Base-by-base conservation (phyloP, 2,329 filamentous ascomycete genomes). In the Diaporthe humulicola region DNA sequence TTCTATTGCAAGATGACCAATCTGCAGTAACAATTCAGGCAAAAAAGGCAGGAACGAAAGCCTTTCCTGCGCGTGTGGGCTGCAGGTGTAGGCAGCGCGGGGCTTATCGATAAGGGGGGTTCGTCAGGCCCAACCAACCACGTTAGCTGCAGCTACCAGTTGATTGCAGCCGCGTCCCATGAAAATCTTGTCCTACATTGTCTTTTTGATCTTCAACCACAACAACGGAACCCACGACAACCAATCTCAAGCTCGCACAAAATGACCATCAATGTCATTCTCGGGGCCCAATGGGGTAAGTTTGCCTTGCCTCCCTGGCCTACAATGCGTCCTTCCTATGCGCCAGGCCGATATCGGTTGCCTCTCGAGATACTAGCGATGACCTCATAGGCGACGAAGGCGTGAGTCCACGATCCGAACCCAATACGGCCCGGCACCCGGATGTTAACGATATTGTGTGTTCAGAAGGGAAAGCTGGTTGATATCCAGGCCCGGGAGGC, bases 381-480 rank as follows among this genome's bases (percentile, higher is more conserved):
- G 10, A 64, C 58, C 58, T 64, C 58, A 64, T 30, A 64, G 58
- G 58, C 58, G 58, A 64, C 58, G 58, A 64, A 64, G 58, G 58
- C 58, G 58, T 64, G 58, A 64, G 58, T 64, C 58, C 58, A 30
- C 38, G n/a, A 64, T 64, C 58, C 38, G 38, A 64, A 64, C 58
- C 38, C 58, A 64, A 45, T n/a, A 28, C 58, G 15, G 38, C 58
- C 25, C 15, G 25, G 30, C 58, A 64, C 45, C 25, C 25, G 6
- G 38, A 45, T 15, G 45, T 64, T 64, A 14, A 64, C 58, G 38
- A 64, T 30, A 45, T 38, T 64, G 9, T 61, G 58, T 61, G 58
- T 45, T 45, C 58, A 64, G 58, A 80, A 90, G 81, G 90, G 90
- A 77, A 91, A 91, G 82, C 88, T 92, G 77, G 89, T 89, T 80